Evolutionary conservation across 441 rosid species (phyloP).

Genomic region (Isatis lusitanica): DNA sequence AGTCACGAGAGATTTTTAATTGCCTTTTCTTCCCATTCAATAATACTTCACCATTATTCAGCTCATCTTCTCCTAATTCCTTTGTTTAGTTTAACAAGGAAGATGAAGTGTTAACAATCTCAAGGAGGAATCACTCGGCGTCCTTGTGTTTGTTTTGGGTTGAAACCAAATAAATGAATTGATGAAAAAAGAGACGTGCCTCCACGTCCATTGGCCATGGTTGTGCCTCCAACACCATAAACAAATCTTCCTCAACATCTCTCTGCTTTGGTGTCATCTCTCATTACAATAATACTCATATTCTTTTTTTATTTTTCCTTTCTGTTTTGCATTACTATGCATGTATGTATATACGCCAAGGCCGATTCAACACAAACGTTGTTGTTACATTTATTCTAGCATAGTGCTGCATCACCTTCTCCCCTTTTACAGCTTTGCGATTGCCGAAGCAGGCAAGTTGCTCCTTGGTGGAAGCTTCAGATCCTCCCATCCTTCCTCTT

Average conservation of each 20-base stretch:
- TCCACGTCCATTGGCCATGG: slow-evolving; percentile 32
- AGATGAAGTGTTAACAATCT: neutral
- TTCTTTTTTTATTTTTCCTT: neutral
- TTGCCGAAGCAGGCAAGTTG: slow-evolving; percentile 52
- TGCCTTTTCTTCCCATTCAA: slow-evolving; percentile 22
- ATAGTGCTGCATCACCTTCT: slow-evolving; percentile 31
- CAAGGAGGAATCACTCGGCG: neutral
- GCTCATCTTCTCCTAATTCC: neutral
- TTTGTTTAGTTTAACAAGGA: neutral
- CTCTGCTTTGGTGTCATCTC: slow-evolving; percentile 29
- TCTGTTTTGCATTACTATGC: neutral
- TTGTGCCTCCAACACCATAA: slow-evolving; percentile 39
- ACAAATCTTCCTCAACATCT: slow-evolving; percentile 3
- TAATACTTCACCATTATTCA: neutral
- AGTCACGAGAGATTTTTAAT: slow-evolving; percentile 33
- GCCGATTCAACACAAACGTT: slow-evolving; percentile 16
- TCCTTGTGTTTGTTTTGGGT: neutral
- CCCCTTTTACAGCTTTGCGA: slow-evolving; percentile 58
- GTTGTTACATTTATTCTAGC: slow-evolving; percentile 23
- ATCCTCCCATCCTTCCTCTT: slow-evolving; percentile 44
- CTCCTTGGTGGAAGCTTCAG: slow-evolving; percentile 59
- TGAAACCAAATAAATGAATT: slow-evolving; percentile 26
- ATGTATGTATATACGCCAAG: neutral
- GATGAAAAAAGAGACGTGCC: slow-evolving; percentile 25
- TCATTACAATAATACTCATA: neutral